These are phyloP conservation scores for Scheffersomyces stipitis DNA, from an alignment of 805 yeast genomes.

Conservation along the genomic window DNA sequence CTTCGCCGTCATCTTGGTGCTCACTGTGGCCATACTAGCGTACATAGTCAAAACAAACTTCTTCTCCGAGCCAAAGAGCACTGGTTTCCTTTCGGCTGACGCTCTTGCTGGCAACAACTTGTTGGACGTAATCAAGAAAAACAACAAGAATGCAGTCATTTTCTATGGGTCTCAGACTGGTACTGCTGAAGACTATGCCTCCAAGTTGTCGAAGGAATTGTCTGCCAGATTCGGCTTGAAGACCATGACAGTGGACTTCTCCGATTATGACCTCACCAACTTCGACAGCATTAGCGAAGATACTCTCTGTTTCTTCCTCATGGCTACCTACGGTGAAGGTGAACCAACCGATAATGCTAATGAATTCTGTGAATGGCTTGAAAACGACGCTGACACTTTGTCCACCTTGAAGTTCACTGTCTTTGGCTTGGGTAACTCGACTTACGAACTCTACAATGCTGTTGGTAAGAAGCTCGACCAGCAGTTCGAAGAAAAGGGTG, in stretches of 20 bases:
- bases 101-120: conserved; percentile 52
- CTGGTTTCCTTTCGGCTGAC: conserved; percentile 23
- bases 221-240: conserved; percentile 76
- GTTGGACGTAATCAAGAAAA: conserved; percentile 53
- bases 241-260: conserved; percentile 84
- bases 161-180: conserved; percentile 97
- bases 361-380: conserved; percentile 69
- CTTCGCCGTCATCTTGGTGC: conserved; percentile 61
- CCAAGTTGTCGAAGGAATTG: conserved; percentile 86
- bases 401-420: conserved; percentile 63
- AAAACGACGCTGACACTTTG: conserved; percentile 52
- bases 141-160: conserved; percentile 73
- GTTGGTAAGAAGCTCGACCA: conserved; percentile 65
- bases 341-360: conserved; percentile 97
- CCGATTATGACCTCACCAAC: conserved; percentile 82
- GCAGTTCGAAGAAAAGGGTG: conserved; percentile 62
- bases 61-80: conserved; percentile 33
- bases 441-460: conserved; percentile 88
- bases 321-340: conserved; percentile 98
- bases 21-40: conserved; percentile 63
- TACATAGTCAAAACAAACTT: conserved; percentile 64
- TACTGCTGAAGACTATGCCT: conserved; percentile 96
- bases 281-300: conserved; percentile 62
- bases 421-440: conserved; percentile 92
- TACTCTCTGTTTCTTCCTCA: conserved; percentile 60